Base-by-base conservation (phyloP, 2,329 filamentous ascomycete genomes). In the Neonectria coccinea region DNA sequence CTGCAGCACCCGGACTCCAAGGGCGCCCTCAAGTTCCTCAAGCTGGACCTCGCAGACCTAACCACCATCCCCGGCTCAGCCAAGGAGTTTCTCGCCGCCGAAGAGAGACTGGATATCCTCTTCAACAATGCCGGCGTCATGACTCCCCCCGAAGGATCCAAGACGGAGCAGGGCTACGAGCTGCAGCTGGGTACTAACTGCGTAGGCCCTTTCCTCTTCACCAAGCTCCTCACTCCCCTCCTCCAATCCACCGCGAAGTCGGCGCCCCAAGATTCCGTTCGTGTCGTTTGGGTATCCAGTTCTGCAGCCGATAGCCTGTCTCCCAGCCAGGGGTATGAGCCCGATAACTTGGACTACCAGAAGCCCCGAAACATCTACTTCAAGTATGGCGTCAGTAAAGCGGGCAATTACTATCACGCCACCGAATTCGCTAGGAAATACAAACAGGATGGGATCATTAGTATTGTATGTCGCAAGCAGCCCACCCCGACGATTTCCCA, bases 41-140 rank as follows among this genome's bases (percentile, higher is more conserved):
- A 76, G n/a, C 74, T 87, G 4, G 84, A 87, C 63, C 74, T 82
- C 12, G 74, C 75, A 5, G 80, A 82, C 59, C 65, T 82, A n/a
- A 59, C 75, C 5, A 78, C 76, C 7, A 73, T 81, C 53, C 76
- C 75, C 20, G 48, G 68, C 5, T 74, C 79, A 0, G 79, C 75
- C 3, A 65, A 75, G 4, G 51, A 69, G 12, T 79, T 80, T n/a
- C 70, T 77, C 2, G 66, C 67, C 5, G 69, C 68, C 22, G 75
- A 79, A 56, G 64, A 42, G 0, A 73, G 69, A 11, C 73, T 84
- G 1, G 78, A 84, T 60, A 67, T 82, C 1, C 65, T 84, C 14
- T 78, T 82, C 68, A 81, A 84, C 66, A 84, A 84, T 72, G 82
- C 82, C 0, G 82, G 78, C 11, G 74, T 84, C 33, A 82, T 83